Base-by-base conservation (phyloP, 225 moss, liverwort and hornwort species). In the Pseudoscleropodium purum region DNA sequence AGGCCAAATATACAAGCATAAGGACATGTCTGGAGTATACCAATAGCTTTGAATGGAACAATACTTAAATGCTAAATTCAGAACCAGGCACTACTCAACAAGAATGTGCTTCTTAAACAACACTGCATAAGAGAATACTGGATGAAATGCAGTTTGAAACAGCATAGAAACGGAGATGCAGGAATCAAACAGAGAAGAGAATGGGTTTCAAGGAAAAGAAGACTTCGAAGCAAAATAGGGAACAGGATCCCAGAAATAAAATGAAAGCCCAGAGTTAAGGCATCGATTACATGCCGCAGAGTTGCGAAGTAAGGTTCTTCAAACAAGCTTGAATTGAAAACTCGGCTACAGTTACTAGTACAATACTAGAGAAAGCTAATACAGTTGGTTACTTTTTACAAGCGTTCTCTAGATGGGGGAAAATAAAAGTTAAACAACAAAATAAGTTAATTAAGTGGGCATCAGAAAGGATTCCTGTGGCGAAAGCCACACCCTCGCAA, bases 301-400 rank as follows among this genome's bases (percentile, higher is more conserved):
- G 91, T 39, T 49, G 82, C 65, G 63, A 64, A 85, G 61, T 43
- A 27, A 84, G 39, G 89, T 88, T 88, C 72, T 89, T 93, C 89
- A 91, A 93, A 89, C 86, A 81, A 86, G 84, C 89, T 92, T 92
- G 92, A 92, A 93, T 45, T 43, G 70, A 77, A 47, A 77, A 87
- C 49, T 78, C 63, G 23, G 83, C 41, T 80, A 89, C 74, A 83
- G 79, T 82, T 88, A 83, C 83, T 66, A 51, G 86, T 88, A 88
- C 88, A 89, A 83, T 81, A 74, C 66, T 45, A 80, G 47, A 90
- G 62, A 83, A 81, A 83, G 43, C 83, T 47, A 86, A 21, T 52
- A 86, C 47, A 77, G 67, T 51, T 39, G 13, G 56, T 16, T 70
- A 64, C 57, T 65, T 43, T 88, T 79, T 90, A 91, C 90, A 93